Conservation (phyloP, 2,329 filamentous ascomycete genomes). For the Epichloe elymi region DNA sequence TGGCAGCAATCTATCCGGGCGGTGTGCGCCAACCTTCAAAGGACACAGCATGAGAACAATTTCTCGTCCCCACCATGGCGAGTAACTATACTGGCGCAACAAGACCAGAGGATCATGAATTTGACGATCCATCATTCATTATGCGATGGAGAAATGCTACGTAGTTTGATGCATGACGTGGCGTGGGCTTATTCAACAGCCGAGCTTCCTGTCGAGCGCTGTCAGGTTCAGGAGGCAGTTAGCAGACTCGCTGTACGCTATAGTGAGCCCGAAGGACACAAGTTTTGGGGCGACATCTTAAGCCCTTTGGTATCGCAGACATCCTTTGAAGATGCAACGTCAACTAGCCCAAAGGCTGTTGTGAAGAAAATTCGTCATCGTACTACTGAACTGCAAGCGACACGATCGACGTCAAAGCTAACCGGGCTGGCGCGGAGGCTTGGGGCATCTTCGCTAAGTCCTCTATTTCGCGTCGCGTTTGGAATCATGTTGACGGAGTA, state of each 20-base stretch:
- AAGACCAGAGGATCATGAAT: slow-evolving; percentile 18
- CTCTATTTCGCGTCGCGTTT: background rate
- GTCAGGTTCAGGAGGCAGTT: background rate
- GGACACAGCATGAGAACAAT: background rate
- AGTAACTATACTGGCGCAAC: slow-evolving; percentile 16
- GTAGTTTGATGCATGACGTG: background rate
- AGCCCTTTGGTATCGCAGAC: background rate
- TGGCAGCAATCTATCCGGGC: background rate
- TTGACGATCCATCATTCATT: slow-evolving; percentile 43
- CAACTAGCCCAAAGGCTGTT: background rate
- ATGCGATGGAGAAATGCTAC: slow-evolving; percentile 40
- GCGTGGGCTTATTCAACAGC: background rate
- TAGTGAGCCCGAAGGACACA: background rate
- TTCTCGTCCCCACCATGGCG: slow-evolving; percentile 19
- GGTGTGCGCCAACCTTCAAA: background rate
- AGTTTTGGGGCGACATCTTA: background rate
- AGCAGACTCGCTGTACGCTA: background rate
- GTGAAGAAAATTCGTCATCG: background rate
- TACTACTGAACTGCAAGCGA: background rate
- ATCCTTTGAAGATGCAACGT: background rate
- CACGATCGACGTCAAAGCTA: background rate
- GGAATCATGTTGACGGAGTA: background rate
- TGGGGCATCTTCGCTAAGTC: background rate
- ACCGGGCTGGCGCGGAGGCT: background rate
- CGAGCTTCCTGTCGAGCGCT: background rate